Conservation (phyloP, 2,329 filamentous ascomycete species). For the Xylaria multiplex region DNA sequence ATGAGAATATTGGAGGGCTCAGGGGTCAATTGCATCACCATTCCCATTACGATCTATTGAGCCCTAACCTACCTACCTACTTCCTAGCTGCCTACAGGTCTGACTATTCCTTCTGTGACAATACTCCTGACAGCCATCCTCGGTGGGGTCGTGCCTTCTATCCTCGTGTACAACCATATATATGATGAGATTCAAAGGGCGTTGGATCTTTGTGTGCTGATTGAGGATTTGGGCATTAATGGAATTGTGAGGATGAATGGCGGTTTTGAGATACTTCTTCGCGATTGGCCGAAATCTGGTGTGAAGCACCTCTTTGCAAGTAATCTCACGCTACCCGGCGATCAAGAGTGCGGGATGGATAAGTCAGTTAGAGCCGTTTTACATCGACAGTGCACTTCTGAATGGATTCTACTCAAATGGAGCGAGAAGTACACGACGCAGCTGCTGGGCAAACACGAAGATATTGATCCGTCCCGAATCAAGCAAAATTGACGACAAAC, state of each 20-base stretch:
- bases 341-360: slow-evolving; percentile 6
- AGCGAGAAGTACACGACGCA: slow-evolving; percentile 18
- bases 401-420: slow-evolving; percentile 19
- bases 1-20: too few species aligned
- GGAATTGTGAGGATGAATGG: slow-evolving; percentile 19
- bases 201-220: slow-evolving; percentile 8
- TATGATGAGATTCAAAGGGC: slow-evolving; percentile 21
- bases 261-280: slow-evolving; percentile 17
- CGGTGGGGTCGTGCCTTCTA: neutral
- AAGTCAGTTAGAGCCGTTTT: slow-evolving; percentile 16
- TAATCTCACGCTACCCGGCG: slow-evolving; percentile 15
- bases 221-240: slow-evolving; percentile 4
- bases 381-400: slow-evolving; percentile 7
- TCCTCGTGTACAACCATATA: slow-evolving; percentile 11
- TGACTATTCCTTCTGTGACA: too few species aligned
- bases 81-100: too few species aligned
- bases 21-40: too few species aligned
- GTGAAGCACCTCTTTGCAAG: slow-evolving; percentile 19
- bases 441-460: neutral
- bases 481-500: slow-evolving; percentile 1
- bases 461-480: neutral
- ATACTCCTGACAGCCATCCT: too few species aligned
- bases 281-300: slow-evolving; percentile 13
- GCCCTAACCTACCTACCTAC: too few species aligned
- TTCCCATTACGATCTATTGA: too few species aligned